Evolutionary conservation across 805 yeast species (phyloP), one percentile per base, ranked within the genome.

Genomic region (Lipomyces chichibuensis): DNA sequence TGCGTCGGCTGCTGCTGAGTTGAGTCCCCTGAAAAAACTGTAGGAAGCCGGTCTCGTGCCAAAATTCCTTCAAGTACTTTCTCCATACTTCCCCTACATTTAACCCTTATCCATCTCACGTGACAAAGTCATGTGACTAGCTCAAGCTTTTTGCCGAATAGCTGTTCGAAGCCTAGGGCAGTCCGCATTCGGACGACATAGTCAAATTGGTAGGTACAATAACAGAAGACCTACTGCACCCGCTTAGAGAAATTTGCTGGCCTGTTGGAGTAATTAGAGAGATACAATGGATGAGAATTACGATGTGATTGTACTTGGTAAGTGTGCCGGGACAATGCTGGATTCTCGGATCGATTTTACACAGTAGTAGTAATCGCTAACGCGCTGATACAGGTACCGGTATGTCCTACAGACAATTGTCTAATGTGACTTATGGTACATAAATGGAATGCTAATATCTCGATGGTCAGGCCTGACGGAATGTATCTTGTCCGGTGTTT

Each of bases 281-380:
- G 17, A 8, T 46, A 51, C 23, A 20, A 92, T 95, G 97, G 98
- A 95, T 80, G 97, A 93, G 80, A 87, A 91, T 72, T 95, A 93
- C 86, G 99, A 95, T 82, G 97, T 94, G 69, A 94, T 95, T 73
- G 98, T 94, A 33, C 84, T 94, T 67, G 99, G 98, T 76, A 84
- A 33, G 83, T 52, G 55, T 52, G 55, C 33, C n/a, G 20, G 11
- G 6, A n/a, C 23, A 43, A n/a, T 2, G 8, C 23, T 76, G 17
- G 11, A 25, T 17, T 25, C n/a, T 14, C 20, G 29, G 53, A 2
- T 0, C 23, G 3, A 23, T 52, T 37, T 53, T 27, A 25, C 55
- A 39, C 29, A n/a, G 20, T n/a, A 17, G 32, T 29, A 25, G n/a
- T 29, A 20, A 49, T 56, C 57, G 25, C 59, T 52, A 63, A 51